Conservation (phyloP, 2,329 filamentous ascomycete species). For the Xylariaceae sp. region DNA sequence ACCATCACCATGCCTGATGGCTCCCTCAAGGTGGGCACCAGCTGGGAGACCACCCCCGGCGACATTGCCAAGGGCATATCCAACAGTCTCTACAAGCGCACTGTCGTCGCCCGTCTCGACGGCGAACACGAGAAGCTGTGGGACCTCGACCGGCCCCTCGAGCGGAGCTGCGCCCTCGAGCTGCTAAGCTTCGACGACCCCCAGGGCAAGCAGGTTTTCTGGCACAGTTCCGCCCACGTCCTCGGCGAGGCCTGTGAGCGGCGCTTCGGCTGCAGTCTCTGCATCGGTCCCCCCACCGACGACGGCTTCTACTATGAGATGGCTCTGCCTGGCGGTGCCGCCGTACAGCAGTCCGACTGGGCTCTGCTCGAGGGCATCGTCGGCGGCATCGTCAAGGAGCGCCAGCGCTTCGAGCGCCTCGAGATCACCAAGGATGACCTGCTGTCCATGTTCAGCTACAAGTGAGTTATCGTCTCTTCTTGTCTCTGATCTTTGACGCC, state of each 20-base stretch:
- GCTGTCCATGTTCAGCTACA: constrained; percentile 94
- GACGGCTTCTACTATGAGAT: constrained; percentile 98
- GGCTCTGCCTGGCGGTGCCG: constrained; percentile 69
- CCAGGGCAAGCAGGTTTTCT: constrained; percentile 90
- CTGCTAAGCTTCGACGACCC: constrained; percentile 74
- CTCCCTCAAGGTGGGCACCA: constrained; percentile 68
- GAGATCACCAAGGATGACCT: constrained; percentile 87
- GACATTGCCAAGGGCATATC: constrained; percentile 75
- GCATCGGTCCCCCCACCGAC: constrained; percentile 87
- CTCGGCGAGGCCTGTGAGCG: constrained; percentile 93
- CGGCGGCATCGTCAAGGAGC: constrained; percentile 87
- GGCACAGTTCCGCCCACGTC: constrained; percentile 94
- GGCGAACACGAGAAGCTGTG: constrained; percentile 70
- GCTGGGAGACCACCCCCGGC: constrained; percentile 88
- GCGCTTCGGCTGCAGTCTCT: constrained; percentile 86
- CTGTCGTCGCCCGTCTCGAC: constrained; percentile 81
- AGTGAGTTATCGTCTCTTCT: constrained; percentile 33
- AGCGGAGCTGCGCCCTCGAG: constrained; percentile 81
- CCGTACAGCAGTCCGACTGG: constrained; percentile 75
- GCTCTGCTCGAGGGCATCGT: constrained; percentile 80
- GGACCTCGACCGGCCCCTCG: constrained; percentile 89
- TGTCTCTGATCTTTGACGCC: not conserved
- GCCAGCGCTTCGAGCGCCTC: constrained; percentile 89
- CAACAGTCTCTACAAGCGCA: constrained; percentile 82
- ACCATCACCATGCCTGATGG: constrained; percentile 72